A percentile compares a stretch with the other conserved stretches of the same genome.
phyloP scores from a whole-genome alignment of 1,284 basidiomycete genomes.

The Inonotus obliquus region DNA sequence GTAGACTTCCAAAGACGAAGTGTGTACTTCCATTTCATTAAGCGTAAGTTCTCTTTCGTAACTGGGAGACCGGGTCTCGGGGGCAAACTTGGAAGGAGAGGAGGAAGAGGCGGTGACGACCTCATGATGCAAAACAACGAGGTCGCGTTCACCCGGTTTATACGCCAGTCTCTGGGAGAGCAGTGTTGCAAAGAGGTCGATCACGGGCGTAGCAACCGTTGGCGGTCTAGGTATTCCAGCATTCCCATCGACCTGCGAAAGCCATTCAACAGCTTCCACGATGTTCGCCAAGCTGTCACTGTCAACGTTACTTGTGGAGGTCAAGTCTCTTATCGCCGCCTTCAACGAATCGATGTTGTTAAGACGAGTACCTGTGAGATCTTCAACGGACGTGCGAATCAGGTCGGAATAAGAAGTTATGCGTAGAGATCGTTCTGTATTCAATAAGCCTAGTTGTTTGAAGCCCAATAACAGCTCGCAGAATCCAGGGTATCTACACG shows the following conservation, averaged over 20 bases:
- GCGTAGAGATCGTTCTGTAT: conserved; percentile 35
- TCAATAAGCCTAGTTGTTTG: conserved; percentile 70
- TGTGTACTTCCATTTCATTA: conserved; percentile 53
- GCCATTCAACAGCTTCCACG: conserved; percentile 55
- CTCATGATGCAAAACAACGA: conserved; percentile 87
- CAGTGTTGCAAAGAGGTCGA: conserved; percentile 77
- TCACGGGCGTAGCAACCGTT: conserved; percentile 45
- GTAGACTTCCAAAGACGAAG: conserved; percentile 70
- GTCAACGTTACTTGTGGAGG: conserved; percentile 29
- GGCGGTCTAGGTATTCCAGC: conserved; percentile 42
- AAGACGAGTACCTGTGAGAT: not conserved
- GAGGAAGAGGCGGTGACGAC: conserved; percentile 43
- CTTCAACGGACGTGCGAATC: conserved; percentile 6
- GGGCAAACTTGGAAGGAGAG: not conserved
- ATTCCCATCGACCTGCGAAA: conserved; percentile 30
- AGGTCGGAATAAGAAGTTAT: conserved; percentile 41
- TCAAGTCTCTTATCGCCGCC: conserved; percentile 37
- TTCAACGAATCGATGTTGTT: conserved; percentile 27
- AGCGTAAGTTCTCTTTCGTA: conserved; percentile 21
- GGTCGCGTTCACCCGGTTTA: conserved; percentile 70
- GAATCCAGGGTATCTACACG: conserved; percentile 81
- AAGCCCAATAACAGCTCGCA: conserved; percentile 73
- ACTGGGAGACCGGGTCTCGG: not conserved
- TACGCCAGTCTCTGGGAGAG: conserved; percentile 78
- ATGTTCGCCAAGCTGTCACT: conserved; percentile 29